phyloP scores from a whole-genome alignment of 2,329 filamentous ascomycete genomes.

The Ascomycota sp. region DNA sequence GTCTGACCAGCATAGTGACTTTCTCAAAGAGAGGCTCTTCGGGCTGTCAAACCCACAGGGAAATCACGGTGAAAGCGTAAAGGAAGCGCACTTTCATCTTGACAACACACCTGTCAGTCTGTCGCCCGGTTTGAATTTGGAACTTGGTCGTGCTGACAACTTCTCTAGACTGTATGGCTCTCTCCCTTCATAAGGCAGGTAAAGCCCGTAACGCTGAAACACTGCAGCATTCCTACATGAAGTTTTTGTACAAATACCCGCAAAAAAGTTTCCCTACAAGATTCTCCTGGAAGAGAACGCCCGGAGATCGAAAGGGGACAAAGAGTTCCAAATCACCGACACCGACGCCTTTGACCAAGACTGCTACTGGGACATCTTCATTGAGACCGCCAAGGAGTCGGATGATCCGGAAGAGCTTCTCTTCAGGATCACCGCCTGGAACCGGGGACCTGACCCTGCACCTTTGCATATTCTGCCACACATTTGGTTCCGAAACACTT shows the following conservation, averaged over 20 bases:
- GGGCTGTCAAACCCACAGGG: constrained; percentile 91
- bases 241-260: constrained; percentile 93
- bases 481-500: constrained; percentile 93
- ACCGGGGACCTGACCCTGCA: constrained; percentile 74
- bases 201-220: constrained; percentile 4
- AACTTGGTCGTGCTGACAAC: no score
- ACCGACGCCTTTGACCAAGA: constrained; percentile 77
- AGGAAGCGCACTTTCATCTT: constrained; percentile 89
- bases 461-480: constrained; percentile 88
- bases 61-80: constrained; percentile 92
- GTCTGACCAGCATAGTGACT: constrained; percentile 37
- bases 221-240: constrained; percentile 87
- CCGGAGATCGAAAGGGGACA: constrained; percentile 51
- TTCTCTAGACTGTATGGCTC: constrained; percentile 22
- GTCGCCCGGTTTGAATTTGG: background rate
- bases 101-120: constrained; percentile 63
- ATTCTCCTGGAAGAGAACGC: constrained; percentile 73
- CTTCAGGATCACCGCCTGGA: constrained; percentile 92
- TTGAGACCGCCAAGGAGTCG: constrained; percentile 88
- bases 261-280: constrained; percentile 83
- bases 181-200: background rate
- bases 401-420: constrained; percentile 79
- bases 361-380: constrained; percentile 91
- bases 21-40: constrained; percentile 86
- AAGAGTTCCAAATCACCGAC: constrained; percentile 82